phyloP scores from a whole-genome alignment of 2,329 filamentous ascomycete genomes.

The Erysiphe pulchra region DNA sequence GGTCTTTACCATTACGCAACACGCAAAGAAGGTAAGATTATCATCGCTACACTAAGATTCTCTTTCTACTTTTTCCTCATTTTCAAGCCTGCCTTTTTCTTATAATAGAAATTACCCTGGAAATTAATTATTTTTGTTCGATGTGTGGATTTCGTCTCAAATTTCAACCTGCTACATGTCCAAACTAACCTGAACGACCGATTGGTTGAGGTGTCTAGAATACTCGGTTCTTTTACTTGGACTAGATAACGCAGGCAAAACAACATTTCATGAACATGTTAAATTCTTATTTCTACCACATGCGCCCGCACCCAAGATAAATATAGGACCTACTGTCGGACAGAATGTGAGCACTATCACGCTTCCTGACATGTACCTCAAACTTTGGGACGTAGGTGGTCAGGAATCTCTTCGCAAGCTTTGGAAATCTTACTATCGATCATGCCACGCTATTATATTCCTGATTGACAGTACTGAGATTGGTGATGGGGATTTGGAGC shows the following conservation, averaged over 20 bases:
- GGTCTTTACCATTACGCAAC: constrained; percentile 86
- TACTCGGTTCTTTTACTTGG: constrained; percentile 94
- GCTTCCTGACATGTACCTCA: constrained; percentile 84
- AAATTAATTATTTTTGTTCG: no score
- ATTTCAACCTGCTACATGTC: not conserved
- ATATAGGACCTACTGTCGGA: constrained; percentile 88
- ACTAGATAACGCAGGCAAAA: constrained; percentile 95
- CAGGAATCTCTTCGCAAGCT: constrained; percentile 71
- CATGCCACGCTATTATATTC: constrained; percentile 91
- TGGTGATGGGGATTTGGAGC: constrained; percentile 34
- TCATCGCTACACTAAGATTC: not conserved
- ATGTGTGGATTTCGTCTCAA: not conserved
- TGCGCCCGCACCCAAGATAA: constrained; percentile 36
- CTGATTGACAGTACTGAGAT: constrained; percentile 91
- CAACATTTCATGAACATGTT: constrained; percentile 89
- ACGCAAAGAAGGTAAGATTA: constrained; percentile 62
- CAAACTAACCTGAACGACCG: not conserved
- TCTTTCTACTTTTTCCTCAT: no score
- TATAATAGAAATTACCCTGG: no score
- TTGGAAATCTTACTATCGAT: constrained; percentile 89
- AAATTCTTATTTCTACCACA: constrained; percentile 58
- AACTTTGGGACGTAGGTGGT: constrained; percentile 95
- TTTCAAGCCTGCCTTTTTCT: no score
- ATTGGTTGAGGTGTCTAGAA: constrained; percentile 24
- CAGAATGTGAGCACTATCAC: constrained; percentile 88